phyloP scores from a whole-genome alignment of 305 asterid species.

The Rubia tinctorum region DNA sequence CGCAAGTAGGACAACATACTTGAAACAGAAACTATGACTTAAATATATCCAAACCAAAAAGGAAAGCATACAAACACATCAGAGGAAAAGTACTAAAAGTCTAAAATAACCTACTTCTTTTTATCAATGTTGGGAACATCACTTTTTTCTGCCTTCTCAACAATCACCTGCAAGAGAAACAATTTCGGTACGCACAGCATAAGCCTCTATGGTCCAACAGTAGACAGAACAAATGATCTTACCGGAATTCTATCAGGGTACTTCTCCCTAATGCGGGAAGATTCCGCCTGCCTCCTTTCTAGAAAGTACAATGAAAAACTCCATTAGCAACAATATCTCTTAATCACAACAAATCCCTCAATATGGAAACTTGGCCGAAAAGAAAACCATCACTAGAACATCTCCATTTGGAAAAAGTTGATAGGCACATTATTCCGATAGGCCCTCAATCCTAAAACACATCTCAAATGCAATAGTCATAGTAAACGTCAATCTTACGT shows the following conservation, averaged over 20 bases:
- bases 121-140: slow-evolving; percentile 83
- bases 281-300: slow-evolving; percentile 86
- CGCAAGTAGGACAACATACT: neutral
- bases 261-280: slow-evolving; percentile 76
- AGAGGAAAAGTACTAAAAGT: neutral
- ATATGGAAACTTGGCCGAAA: neutral
- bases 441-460: too few relatives aligned
- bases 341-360: neutral
- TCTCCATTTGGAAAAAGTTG: too few relatives aligned
- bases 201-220: neutral
- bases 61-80: neutral
- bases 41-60: neutral
- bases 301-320: slow-evolving; percentile 1
- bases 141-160: slow-evolving; percentile 79
- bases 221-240: slow-evolving; percentile 16
- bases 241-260: slow-evolving; percentile 93
- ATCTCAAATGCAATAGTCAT: too few relatives aligned
- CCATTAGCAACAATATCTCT: neutral
- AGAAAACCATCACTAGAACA: neutral
- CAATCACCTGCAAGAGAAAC: slow-evolving; percentile 55
- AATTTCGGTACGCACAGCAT: neutral
- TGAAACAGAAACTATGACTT: neutral
- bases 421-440: too few relatives aligned
- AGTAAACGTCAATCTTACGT: too few relatives aligned
- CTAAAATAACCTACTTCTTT: slow-evolving; percentile 57